Base-by-base conservation (phyloP, 106 monocot genomes). In the Triglochin maritima region DNA sequence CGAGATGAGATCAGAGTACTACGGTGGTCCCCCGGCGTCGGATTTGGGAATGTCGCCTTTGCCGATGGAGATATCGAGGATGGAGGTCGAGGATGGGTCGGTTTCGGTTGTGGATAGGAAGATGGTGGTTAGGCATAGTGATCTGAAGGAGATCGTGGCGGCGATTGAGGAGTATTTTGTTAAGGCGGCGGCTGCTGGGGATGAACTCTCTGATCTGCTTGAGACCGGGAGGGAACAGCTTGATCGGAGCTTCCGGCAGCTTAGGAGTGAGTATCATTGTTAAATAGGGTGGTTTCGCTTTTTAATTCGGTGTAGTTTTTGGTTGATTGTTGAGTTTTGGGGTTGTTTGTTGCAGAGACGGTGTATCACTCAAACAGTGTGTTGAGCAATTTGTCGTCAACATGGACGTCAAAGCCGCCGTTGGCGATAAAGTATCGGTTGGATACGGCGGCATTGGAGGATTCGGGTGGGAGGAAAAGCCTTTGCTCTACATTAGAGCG, bases 341-440 rank as follows among this genome's bases (percentile, higher is more conserved):
- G 9, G 12, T 9, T 9, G n/a, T 49, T 4, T 62, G 15, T 74
- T 79, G 51, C 65, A 96, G 96, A 96, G 81, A 96, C 90, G 17
- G 90, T 96, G 66, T 91, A 96, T 66, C 96, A 96, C 57, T 96
- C 96, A 10, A 96, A 70, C 67, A 82, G 90, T 60, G 83, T 96
- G 10, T 7, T 96, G 47, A 91, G 90, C 65, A 73, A 81, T n/a
- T 58, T 96, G 63, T 85, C 90, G 49, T 91, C 96, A 11, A 91
- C 76, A 67, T 91, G 79, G 86, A 82, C 74, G 6, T 96, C 90
- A 56, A 96, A 80, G 82, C 96, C 96, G 54, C 96, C 96, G 46
- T 69, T 96, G 75, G 87, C 90, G 3, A 80, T 96, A 44, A 72
- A 67, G 74, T 96, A 96, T 51, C 67, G 77, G 69, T 73, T 96